Percentiles rank a stretch among this genome's conserved stretches.
These are phyloP conservation scores for Sclerospora graminicola DNA, from an alignment of 352 stramenopile genomes.

Conservation along the genomic window DNA sequence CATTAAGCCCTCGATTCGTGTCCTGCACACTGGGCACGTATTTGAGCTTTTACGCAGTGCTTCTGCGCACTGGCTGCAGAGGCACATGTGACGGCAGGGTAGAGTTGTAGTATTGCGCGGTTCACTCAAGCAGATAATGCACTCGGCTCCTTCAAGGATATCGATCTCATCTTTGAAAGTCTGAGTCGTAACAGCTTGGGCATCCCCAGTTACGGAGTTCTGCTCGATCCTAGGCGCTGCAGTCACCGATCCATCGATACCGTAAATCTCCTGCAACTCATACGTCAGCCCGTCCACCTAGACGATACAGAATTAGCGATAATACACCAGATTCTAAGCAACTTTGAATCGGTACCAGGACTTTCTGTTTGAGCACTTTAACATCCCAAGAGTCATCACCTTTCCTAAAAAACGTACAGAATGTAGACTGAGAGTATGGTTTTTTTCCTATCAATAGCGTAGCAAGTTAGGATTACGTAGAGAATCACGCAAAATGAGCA, in stretches of 20 bases:
- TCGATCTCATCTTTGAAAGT: conserved; percentile 38
- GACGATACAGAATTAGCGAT: conserved; percentile 1
- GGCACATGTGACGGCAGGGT: conserved; percentile 82
- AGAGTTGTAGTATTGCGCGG: conserved; percentile 74
- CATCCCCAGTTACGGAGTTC: conserved; percentile 13
- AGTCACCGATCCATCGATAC: conserved; percentile 62
- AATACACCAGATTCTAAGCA: background rate
- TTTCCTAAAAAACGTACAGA: conserved; percentile 57
- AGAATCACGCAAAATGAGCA: conserved; percentile 1
- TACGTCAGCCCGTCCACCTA: conserved; percentile 68
- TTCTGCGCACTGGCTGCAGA: conserved; percentile 75
- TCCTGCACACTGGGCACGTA: conserved; percentile 78
- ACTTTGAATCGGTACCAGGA: conserved; percentile 20
- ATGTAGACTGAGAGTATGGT: conserved; percentile 72
- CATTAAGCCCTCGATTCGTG: conserved; percentile 60
- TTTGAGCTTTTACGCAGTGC: conserved; percentile 53
- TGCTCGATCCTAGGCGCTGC: conserved; percentile 31
- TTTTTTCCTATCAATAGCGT: conserved; percentile 13
- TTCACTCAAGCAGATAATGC: conserved; percentile 82
- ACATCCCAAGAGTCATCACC: conserved; percentile 32
- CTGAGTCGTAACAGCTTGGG: conserved; percentile 16
- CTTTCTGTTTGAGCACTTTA: conserved; percentile 83
- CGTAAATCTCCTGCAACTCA: conserved; percentile 84
- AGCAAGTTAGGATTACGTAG: conserved; percentile 1
- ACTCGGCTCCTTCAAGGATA: conserved; percentile 70